Evolutionary conservation across 139 green algal species (phyloP), one percentile per base, ranked within the genome.

Genomic region (Tetradesmus lagerheimii): DNA sequence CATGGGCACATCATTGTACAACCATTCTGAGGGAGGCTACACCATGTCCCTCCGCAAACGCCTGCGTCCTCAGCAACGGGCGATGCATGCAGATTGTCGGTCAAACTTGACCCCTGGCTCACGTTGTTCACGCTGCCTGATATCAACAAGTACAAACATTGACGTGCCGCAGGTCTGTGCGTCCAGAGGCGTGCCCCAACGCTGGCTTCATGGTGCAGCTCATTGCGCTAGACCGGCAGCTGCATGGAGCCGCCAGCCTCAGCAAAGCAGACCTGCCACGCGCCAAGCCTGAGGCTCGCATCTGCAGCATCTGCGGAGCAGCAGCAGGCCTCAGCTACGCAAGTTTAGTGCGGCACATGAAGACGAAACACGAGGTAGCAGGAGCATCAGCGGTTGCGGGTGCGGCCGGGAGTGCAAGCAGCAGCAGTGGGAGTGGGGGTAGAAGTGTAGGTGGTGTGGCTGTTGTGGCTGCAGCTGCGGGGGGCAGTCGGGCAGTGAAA

Each of bases 151-250:
- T n/a, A n/a, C n/a, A n/a, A n/a, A n/a, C n/a, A 50, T 50, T 50
- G 43, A 14, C 1, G 1, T 43, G 29, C 20, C 41, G 43, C 81
- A 93, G 91, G 82, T 85, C 76, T 27, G 34, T 92, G 27, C 92
- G 95, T 0, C 96, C 96, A 11, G 77, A 93, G 66, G 96, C 95
- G 25, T 90, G 71, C 31, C 97, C 97, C 74, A 99, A 99, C 90
- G 91, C 95, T 14, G 96, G 96, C 64, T 99, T 98, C 88, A 94
- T 97, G 90, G 80, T 89, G 27, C 75, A 87, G 50, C 94, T 99
- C 74, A 74, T 94, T 47, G 79, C 67, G 67, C 91, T 97, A 80
- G 96, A 98, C 79, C 76, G 93, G 85, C 41, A 89, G 50, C 88
- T 99, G 71, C 91, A 94, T 77, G 93, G 95, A 41, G 85, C 38